Conservation (phyloP, 225 moss, liverwort and hornwort species). For the Pleurozium schreberi region DNA sequence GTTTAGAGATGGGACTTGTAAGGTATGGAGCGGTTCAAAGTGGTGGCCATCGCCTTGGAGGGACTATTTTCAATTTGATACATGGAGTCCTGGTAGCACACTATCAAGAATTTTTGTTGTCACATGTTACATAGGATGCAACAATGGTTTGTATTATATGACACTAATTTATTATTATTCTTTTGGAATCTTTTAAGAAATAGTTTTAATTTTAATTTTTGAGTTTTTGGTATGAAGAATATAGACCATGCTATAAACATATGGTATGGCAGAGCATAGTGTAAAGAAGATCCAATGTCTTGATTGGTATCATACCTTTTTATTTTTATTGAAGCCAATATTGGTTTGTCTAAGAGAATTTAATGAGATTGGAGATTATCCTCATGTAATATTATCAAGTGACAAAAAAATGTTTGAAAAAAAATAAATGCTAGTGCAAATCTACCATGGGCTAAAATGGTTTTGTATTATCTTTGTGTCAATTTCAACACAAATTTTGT, state of each 20-base stretch:
- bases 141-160: not conserved
- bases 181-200: not conserved
- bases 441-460: accelerated
- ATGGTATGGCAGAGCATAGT: not conserved
- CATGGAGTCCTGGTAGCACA: not conserved
- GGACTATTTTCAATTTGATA: not conserved
- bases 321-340: not conserved
- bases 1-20: not conserved
- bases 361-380: not conserved
- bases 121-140: not conserved
- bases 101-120: not conserved
- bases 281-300: not conserved
- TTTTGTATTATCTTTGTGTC: not conserved
- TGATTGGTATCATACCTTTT: not conserved
- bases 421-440: not conserved
- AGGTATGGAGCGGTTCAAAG: not conserved
- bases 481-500: not conserved
- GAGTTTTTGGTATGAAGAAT: not conserved
- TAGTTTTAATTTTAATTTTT: not conserved
- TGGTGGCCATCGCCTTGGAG: not conserved
- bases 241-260: not conserved
- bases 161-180: not conserved
- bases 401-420: not conserved
- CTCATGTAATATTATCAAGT: not conserved
- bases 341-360: not conserved